Evolutionary conservation across 2,329 filamentous ascomycete species (phyloP), one percentile per base, ranked within the genome.

Genomic region (Tolypocladium album): DNA sequence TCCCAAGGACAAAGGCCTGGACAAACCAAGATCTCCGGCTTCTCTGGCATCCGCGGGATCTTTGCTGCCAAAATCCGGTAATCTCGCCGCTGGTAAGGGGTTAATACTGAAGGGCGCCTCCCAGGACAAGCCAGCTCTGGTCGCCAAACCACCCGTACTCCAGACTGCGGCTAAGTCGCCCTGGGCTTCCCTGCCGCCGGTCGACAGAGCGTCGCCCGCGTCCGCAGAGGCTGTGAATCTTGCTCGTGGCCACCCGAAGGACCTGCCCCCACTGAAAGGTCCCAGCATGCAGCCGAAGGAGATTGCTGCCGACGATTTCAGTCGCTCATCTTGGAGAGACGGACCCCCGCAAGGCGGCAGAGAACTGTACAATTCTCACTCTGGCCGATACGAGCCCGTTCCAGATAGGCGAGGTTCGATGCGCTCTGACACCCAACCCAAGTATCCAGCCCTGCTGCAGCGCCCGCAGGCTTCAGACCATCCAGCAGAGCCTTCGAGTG

Each of bases 281-380:
- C 76, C 78, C 64, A 76, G 78, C 22, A 79, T 79, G 57, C 79
- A 79, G 22, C 78, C 69, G 0, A 90, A 91, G 69, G 92, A 97
- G 70, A 96, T 97, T 64, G 90, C 92, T 7, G 89, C 92, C 0
- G 94, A 97, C 72, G 93, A 96, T 65, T 97, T 97, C 69, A 95
- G 88, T 71, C 84, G 94, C 63, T 85, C 88, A 58, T 83, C 87
- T 40, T 96, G 90, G 87, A 83, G 89, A 67, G 91, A 96, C 63
- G 83, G 86, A 6, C 79, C 81, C 42, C 70, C 78, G 0, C 79
- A 82, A 60, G 79, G 82, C 13, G 86, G 84, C 63, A 82, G 89
- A 60, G 92, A 97, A 72, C 79, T 97, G 0, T 97, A 87, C 76
- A 97, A 97, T 71, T 96, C 93, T n/a, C 89, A 95, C 59, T 96